Evolutionary conservation across 2,329 filamentous ascomycete species (phyloP).

Genomic region (Monosporascus sp.): DNA sequence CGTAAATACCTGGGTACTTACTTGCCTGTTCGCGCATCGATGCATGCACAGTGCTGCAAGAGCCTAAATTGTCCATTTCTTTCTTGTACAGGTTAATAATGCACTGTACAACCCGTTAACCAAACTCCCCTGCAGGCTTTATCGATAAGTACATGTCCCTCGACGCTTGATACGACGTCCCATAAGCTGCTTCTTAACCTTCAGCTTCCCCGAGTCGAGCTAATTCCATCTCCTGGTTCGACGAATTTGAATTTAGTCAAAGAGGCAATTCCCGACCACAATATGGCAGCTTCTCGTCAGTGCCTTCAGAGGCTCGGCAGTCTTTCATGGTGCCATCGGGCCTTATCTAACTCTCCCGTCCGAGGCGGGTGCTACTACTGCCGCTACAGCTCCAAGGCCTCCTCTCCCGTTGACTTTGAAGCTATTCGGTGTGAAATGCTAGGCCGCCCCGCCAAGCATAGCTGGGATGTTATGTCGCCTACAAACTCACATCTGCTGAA

Average conservation of each 20-base stretch:
- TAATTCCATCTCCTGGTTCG: too few relatives aligned
- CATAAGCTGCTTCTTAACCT: too few relatives aligned
- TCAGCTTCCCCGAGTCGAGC: too few relatives aligned
- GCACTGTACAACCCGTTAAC: too few relatives aligned
- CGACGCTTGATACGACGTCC: too few relatives aligned
- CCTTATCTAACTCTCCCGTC: neutral
- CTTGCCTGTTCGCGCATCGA: too few relatives aligned
- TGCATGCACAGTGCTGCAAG: too few relatives aligned
- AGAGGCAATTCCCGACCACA: neutral
- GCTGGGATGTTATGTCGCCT: conserved; percentile 39
- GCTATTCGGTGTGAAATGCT: conserved; percentile 19
- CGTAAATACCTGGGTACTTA: too few relatives aligned
- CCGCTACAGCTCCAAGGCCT: conserved; percentile 3
- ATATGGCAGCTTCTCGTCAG: conserved; percentile 6
- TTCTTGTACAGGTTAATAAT: too few relatives aligned
- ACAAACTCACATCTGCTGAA: conserved; percentile 61
- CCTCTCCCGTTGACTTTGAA: conserved; percentile 9
- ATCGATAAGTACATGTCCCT: conserved; percentile 10
- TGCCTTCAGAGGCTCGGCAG: conserved; percentile 4
- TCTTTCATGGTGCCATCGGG: neutral
- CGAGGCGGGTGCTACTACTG: conserved; percentile 3
- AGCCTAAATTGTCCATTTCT: too few relatives aligned
- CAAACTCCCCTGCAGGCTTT: neutral
- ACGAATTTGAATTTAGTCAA: neutral
- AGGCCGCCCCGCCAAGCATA: conserved; percentile 16